Conservation (phyloP, 106 monocot species). For the Posidonia australis region DNA sequence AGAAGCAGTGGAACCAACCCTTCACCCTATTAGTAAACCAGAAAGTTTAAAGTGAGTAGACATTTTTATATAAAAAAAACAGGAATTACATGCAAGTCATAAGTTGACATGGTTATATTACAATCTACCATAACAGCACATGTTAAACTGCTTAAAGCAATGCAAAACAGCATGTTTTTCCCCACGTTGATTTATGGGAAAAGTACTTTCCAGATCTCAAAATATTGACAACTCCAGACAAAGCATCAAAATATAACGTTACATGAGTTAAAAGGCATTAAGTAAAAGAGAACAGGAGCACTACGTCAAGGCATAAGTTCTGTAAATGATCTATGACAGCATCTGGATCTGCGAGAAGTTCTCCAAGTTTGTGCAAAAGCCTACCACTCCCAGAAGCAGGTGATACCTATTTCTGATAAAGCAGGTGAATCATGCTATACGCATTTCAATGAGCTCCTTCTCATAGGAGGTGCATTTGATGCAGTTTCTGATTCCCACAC, state of each 20-base stretch:
- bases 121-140: not conserved
- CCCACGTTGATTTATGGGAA: no score
- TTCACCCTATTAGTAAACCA: constrained; percentile 1
- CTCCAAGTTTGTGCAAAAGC: not conserved
- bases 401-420: no score
- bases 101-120: not conserved
- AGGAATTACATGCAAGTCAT: no score
- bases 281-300: not conserved
- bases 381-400: no score
- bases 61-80: not conserved
- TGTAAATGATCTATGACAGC: not conserved
- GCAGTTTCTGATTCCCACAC: no score
- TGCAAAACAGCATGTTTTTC: no score
- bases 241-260: not conserved
- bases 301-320: not conserved
- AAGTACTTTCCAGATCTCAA: not conserved
- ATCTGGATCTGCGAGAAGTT: not conserved
- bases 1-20: not conserved
- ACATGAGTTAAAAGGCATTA: not conserved
- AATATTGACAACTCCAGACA: not conserved
- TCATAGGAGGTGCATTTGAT: no score
- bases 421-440: no score
- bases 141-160: no score
- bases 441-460: no score
- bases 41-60: not conserved